Base-by-base conservation (phyloP, 345 rosid species). In the Gossypium longicalyx region DNA sequence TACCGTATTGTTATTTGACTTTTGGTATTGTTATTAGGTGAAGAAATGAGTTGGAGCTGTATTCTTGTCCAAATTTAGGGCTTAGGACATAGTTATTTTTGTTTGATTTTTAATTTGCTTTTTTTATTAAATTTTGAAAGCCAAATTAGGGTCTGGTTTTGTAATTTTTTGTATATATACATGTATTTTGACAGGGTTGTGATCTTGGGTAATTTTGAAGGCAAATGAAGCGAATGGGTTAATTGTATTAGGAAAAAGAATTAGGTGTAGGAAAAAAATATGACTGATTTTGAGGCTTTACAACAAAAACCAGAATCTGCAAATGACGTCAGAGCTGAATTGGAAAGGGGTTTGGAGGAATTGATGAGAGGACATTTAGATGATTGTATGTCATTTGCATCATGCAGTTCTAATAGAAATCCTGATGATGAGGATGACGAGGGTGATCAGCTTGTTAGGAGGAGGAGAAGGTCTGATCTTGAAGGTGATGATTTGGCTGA, bases 401-500 rank as follows among this genome's bases (percentile, higher is more conserved):
- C 99, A 0, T 92, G 95, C 65, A 94, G 98, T 77, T 91, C 98
- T 2, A 82, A 86, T 1, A 89, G 85, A 7, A 84, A 84, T 10
- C 86, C 78, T 0, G 94, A 88, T 5, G 97, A 88, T 5, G 99
- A 89, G 20, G 95, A 90, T 0, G 92, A 89, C 0, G 99, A 90
- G 2, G 89, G 91, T 13, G 97, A 89, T 74, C 97, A 87, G 81
- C 84, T 89, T 74, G 89, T 93, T 71, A 84, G 97, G 65, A 86
- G 94, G 63, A 86, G 94, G 75, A 90, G 98, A 68, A 88, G 98
- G 87, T 89, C 99, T 23, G 93, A 90, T 65, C 92, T 89, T 2
- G 97, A 90, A 75, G 97, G 95, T 0, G 97, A 93, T 67, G 89
- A 93, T 78, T 75, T 93, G 74, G 99, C 97, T 0, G 99, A 96